Base-by-base conservation (phyloP, 805 yeast species). In the Ogataea angusta region DNA sequence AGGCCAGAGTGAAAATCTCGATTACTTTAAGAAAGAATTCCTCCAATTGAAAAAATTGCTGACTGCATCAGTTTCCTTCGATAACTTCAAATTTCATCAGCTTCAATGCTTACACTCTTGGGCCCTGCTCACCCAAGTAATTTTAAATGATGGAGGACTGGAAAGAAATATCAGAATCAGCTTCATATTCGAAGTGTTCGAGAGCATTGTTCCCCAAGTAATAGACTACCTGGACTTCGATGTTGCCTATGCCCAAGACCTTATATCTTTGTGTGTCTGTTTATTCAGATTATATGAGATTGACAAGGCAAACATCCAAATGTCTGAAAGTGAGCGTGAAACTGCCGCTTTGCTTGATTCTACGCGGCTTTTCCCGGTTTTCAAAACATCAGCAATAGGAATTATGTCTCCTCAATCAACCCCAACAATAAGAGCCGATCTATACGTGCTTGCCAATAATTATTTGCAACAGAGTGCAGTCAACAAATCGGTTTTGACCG, bases 111-210 rank as follows among this genome's bases (percentile, higher is more conserved):
- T 91, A 21, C 87, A 82, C 54, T 76, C 95, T 0, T 91, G 98
- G 98, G 80, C 82, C 16, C 82, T 81, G 49, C 61, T 90, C 36
- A 80, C 87, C 17, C 87, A 88, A 46, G 78, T 88, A 3, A 63
- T 87, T 32, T 78, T 86, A 4, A 69, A 78, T 4, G 89, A 82
- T 59, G 80, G 78, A 8, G 66, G 66, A n/a, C 61, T 79, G 40
- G 60, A 67, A 6, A 54, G 70, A 0, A 53, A 63, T 7, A 60
- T 64, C n/a, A 68, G 82, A 34, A 68, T 78, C 0, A 73, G 76
- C 27, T 83, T 91, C 53, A 78, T 88, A 39, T 63, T 87, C 14
- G 95, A 85, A 50, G 76, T 86, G 2, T 79, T 89, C 47, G 95
- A 87, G 51, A 69, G 76, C 3, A 70, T 87, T 17, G 70, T 87